Evolutionary conservation across 495 filamentous ascomycete genomes (phyloP), one percentile per base, ranked within the genome.

Genomic region (Xylaria bambusicola): DNA sequence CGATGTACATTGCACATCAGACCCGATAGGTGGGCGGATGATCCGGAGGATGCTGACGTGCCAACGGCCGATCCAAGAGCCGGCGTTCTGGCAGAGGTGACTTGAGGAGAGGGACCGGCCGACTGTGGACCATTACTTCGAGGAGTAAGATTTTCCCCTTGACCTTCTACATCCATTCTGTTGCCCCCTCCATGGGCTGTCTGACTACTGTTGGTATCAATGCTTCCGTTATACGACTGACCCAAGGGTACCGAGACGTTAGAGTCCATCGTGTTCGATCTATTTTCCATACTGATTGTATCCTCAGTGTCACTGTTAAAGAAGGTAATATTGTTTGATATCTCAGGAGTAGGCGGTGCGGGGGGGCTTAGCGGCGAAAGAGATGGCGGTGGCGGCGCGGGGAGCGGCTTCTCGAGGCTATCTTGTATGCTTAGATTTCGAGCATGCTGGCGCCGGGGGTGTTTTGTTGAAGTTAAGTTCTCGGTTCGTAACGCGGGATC

Each of bases 1-100:
- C 82, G 75, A 58, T 94, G 90, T 13, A 96, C 91, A 78, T 96
- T 96, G 75, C 92, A 97, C 68, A 96, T 93, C 67, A 97, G 74
- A 2, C 92, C 92, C 0, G 92, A 94, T 2, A 96, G 72, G 61
- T 94, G 82, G 8, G 78, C 74, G 0, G 79, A 81, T 1, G 80
- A 77, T 6, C 73, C 74, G 6, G 75, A 73, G 17, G 67, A 65
- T n/a, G 67, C 61, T 24, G 75, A 66, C 0, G 80, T 75, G 6
- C 75, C 77, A 23, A 68, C 85, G 41, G 83, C 82, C 0, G 81
- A 68, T 18, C 82, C 82, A 0, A 80, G 75, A 2, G 73, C 73
- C n/a, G 73, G 72, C 7, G 71, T 68, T 36, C 73, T 73, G 21
- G 63, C 57, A 24, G 73, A 62, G 17, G 57, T 68, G 24, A 65